A percentile compares a stretch with the other conserved stretches of the same genome.
phyloP scores from a whole-genome alignment of 2,329 filamentous ascomycete genomes.

The Chlorencoelia australis region DNA sequence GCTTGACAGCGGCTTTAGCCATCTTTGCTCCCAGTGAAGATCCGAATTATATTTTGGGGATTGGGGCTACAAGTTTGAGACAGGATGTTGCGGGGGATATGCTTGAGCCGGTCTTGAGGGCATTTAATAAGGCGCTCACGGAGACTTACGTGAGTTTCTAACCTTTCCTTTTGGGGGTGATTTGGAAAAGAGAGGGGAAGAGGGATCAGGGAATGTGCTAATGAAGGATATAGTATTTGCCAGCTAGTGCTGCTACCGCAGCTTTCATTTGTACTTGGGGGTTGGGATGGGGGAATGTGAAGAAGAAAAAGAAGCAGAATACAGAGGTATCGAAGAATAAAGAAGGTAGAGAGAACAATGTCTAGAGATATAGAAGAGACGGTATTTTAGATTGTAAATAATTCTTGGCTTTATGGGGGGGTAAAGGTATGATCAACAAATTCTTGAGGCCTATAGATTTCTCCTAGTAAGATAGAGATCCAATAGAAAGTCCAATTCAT shows the following conservation, averaged over 20 bases:
- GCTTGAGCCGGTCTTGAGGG: constrained; percentile 30
- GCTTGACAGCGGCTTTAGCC: constrained; percentile 22
- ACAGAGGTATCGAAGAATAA: background rate
- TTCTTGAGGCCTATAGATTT: too few relatives aligned
- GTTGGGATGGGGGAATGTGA: background rate
- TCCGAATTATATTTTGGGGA: constrained; percentile 27
- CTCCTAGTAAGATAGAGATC: too few relatives aligned
- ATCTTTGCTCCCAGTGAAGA: constrained; percentile 27
- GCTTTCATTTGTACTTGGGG: background rate
- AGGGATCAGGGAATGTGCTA: too few relatives aligned
- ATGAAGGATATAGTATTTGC: too few relatives aligned
- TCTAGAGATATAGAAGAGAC: too few relatives aligned
- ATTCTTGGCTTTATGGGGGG: too few relatives aligned
- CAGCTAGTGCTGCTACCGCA: background rate
- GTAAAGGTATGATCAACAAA: too few relatives aligned
- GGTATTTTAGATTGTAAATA: too few relatives aligned
- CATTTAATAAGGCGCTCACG: constrained; percentile 29
- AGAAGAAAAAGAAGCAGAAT: background rate
- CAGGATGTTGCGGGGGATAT: constrained; percentile 25
- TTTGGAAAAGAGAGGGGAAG: too few relatives aligned
- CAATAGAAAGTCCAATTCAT: too few relatives aligned
- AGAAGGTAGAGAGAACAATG: background rate
- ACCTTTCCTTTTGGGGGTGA: too few relatives aligned
- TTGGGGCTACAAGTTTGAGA: constrained; percentile 32
- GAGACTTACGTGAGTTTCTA: background rate